A percentile compares a stretch with the other conserved stretches of the same genome.
phyloP scores from a whole-genome alignment of 2,329 filamentous ascomycete genomes.

The Hypoxylon rubiginosum region DNA sequence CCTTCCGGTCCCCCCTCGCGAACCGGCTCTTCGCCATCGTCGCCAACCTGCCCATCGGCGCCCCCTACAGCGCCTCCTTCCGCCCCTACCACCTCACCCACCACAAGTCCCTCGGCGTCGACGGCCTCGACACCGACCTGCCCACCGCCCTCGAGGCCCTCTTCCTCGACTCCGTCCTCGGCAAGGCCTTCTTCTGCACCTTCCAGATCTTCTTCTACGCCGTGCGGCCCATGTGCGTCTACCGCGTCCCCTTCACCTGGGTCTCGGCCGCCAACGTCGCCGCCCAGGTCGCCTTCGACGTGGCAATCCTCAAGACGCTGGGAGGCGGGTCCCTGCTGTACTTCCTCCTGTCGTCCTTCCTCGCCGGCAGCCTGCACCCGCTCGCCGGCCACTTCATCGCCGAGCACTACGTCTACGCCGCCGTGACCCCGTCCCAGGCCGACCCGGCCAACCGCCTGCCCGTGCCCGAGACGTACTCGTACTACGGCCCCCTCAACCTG shows the following conservation, averaged over 20 bases:
- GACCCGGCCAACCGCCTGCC: constrained; percentile 72
- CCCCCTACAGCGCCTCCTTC: constrained; percentile 97
- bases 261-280: constrained; percentile 87
- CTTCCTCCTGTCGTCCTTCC: constrained; percentile 88
- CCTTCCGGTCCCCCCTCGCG: constrained; percentile 82
- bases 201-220: constrained; percentile 99
- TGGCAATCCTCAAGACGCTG: constrained; percentile 70
- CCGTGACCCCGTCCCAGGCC: constrained; percentile 66
- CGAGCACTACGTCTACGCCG: constrained; percentile 90
- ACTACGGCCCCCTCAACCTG: constrained; percentile 93
- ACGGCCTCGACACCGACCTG: constrained; percentile 95
- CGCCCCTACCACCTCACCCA: constrained; percentile 98
- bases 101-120: constrained; percentile 97
- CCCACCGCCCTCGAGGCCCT: constrained; percentile 92
- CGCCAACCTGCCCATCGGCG: constrained; percentile 94
- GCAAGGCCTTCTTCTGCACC: constrained; percentile 98
- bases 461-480: constrained; percentile 94
- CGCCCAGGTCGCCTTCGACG: constrained; percentile 84
- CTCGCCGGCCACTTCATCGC: constrained; percentile 98
- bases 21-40: constrained; percentile 92
- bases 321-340: constrained; percentile 80
- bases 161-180: constrained; percentile 93
- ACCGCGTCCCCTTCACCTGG: constrained; percentile 86
- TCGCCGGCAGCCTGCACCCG: constrained; percentile 93
- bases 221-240: constrained; percentile 93